A percentile compares a stretch with the other conserved stretches of the same genome.
Evolutionary conservation across 495 filamentous ascomycete species (phyloP).

Genomic region (Xanthoparmelia taractica): DNA sequence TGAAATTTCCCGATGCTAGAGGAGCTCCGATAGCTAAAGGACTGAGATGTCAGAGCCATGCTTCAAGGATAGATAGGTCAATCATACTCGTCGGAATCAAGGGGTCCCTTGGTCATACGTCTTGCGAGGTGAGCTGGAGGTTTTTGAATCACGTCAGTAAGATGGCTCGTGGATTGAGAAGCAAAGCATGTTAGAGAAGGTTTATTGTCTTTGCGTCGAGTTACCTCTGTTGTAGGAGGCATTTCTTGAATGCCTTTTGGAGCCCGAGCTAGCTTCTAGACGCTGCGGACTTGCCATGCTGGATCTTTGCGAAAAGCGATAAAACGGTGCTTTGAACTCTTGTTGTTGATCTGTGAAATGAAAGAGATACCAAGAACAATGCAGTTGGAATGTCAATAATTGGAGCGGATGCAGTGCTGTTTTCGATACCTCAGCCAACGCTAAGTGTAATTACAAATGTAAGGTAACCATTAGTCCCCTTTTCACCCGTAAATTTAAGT

Average conservation of each 20-base stretch:
- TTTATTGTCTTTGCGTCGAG: no score
- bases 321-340: background rate
- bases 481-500: no score
- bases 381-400: no score
- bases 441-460: no score
- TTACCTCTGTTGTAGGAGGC: slow-evolving; percentile 21
- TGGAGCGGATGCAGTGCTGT: no score
- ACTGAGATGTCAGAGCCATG: slow-evolving; percentile 23
- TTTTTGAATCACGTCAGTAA: slow-evolving; percentile 21
- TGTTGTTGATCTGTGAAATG: no score
- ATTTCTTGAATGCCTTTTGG: slow-evolving; percentile 22
- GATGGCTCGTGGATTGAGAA: background rate
- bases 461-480: no score
- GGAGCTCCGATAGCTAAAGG: slow-evolving; percentile 18
- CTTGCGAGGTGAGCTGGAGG: slow-evolving; percentile 40
- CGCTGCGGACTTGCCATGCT: slow-evolving; percentile 11
- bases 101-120: slow-evolving; percentile 46
- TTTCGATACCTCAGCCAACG: no score
- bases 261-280: slow-evolving; percentile 3
- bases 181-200: no score
- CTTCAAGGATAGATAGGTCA: background rate
- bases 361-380: no score
- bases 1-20: slow-evolving; percentile 1
- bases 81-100: slow-evolving; percentile 45
- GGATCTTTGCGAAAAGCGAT: background rate